Evolutionary conservation across 345 rosid genomes (phyloP).

Genomic region (Melaleuca alternifolia): DNA sequence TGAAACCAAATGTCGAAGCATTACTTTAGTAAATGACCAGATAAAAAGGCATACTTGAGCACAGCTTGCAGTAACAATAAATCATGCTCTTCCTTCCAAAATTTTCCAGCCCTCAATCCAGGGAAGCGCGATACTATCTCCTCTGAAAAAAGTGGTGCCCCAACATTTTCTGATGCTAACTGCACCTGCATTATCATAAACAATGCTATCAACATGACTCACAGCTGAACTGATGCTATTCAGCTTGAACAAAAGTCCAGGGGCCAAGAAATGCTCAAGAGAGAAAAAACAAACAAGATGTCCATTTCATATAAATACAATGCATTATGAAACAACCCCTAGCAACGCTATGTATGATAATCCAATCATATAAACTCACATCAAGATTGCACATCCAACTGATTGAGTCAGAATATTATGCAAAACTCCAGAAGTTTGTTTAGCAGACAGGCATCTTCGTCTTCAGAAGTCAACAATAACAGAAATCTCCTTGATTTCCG

Average conservation of each 20-base stretch:
- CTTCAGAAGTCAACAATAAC: background rate
- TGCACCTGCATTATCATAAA: slow-evolving; percentile 36
- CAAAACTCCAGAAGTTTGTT: background rate
- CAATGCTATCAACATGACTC: background rate
- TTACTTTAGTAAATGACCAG: background rate
- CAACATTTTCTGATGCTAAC: slow-evolving; percentile 42
- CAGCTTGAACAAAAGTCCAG: background rate
- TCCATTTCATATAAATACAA: background rate
- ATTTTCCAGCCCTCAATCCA: slow-evolving; percentile 67
- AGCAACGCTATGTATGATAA: background rate
- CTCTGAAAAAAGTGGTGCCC: slow-evolving; percentile 40
- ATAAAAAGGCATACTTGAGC: slow-evolving; percentile 46
- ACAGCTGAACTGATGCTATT: background rate
- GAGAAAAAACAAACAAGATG: background rate
- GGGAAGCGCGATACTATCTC: slow-evolving; percentile 69
- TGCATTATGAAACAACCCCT: background rate
- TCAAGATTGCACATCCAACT: background rate
- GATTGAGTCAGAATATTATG: background rate
- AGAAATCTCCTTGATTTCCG: background rate
- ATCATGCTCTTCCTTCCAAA: slow-evolving; percentile 96
- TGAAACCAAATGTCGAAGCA: background rate
- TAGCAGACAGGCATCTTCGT: background rate
- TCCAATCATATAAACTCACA: background rate
- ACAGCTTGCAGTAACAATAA: slow-evolving; percentile 63
- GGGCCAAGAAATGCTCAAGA: background rate